Evolutionary conservation across 2,329 filamentous ascomycete genomes (phyloP).

Genomic region (Fonsecaea nubica): DNA sequence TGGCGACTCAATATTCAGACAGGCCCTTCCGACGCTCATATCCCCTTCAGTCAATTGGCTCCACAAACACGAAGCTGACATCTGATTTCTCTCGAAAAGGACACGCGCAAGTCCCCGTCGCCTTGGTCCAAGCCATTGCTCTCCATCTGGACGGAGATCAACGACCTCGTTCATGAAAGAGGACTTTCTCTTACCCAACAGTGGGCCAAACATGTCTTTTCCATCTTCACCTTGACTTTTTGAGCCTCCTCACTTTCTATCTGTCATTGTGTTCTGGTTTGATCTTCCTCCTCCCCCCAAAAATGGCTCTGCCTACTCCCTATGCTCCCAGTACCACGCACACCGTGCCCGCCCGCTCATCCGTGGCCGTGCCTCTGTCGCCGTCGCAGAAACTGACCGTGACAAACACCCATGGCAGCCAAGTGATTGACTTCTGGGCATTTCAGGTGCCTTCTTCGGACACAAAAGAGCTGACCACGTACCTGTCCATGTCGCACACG

Average conservation of each 20-base stretch:
- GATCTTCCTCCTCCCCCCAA: neutral
- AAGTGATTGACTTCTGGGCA: conserved; percentile 60
- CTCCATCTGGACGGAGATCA: conserved; percentile 25
- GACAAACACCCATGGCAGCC: conserved; percentile 57
- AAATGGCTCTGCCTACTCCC: conserved; percentile 14
- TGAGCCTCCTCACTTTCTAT: neutral
- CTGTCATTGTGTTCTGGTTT: neutral
- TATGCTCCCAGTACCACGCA: conserved; percentile 22
- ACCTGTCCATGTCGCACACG: conserved; percentile 50
- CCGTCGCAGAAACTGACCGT: conserved; percentile 53
- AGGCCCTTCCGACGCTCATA: no score
- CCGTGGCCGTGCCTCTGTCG: conserved; percentile 48
- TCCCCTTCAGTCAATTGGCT: neutral
- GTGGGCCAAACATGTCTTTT: neutral
- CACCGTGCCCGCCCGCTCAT: conserved; percentile 53
- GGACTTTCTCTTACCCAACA: neutral
- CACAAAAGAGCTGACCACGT: conserved; percentile 21
- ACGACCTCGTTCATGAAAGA: conserved; percentile 16
- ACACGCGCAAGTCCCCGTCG: neutral
- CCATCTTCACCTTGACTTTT: neutral
- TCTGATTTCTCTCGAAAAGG: neutral
- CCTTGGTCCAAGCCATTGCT: neutral
- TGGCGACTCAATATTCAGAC: neutral
- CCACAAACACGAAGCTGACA: neutral
- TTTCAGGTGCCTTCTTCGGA: conserved; percentile 45